Evolutionary conservation across 345 rosid species (phyloP).

Genomic region (Lepidium sativum): DNA sequence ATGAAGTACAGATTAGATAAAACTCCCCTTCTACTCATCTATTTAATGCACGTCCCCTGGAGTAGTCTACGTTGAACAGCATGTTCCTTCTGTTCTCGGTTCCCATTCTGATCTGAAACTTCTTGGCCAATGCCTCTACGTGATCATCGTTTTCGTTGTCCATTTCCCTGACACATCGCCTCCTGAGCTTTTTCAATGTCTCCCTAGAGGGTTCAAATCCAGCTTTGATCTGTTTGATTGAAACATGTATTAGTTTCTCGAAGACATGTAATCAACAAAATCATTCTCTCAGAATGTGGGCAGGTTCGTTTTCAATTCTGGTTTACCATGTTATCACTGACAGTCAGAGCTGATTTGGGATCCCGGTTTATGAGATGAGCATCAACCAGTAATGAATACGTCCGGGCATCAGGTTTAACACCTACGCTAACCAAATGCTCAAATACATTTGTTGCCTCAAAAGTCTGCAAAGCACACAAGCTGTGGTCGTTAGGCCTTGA

Average conservation of each 20-base stretch:
- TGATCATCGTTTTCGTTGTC: conserved; percentile 54
- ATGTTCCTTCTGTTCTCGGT: conserved; percentile 59
- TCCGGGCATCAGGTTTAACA: conserved; percentile 66
- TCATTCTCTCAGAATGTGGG: background rate
- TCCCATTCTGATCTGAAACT: conserved; percentile 56
- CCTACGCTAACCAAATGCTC: conserved; percentile 73
- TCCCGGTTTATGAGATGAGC: conserved; percentile 87
- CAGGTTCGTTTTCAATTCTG: background rate
- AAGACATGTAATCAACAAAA: background rate
- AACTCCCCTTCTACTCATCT: conserved; percentile 13
- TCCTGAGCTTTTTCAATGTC: conserved; percentile 61
- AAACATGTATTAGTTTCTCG: conserved; percentile 5
- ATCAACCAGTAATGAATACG: conserved; percentile 78
- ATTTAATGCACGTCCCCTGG: conserved; percentile 42
- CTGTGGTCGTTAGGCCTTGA: background rate
- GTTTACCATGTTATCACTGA: conserved; percentile 67
- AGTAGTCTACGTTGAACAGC: conserved; percentile 63
- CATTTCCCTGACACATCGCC: conserved; percentile 79
- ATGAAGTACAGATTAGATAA: no score
- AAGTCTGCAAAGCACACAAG: conserved; percentile 42
- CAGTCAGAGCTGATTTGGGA: conserved; percentile 65
- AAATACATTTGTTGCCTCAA: conserved; percentile 79
- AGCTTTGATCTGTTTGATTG: conserved; percentile 43
- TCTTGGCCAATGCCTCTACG: conserved; percentile 48
- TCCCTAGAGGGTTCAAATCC: conserved; percentile 83